Evolutionary conservation across 805 yeast species (phyloP).

Genomic region (Saccharomycopsis selenospora): DNA sequence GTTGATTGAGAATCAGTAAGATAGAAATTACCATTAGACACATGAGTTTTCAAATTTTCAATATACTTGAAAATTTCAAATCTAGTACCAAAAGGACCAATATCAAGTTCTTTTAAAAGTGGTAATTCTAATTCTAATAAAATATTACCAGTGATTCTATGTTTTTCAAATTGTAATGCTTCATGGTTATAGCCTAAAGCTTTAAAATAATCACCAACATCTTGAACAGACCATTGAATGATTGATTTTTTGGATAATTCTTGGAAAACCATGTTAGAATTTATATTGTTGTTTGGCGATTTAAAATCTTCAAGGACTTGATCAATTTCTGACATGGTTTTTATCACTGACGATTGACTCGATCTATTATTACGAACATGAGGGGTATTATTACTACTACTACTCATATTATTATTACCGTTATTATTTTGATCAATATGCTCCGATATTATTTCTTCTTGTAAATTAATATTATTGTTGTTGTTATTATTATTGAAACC

Average conservation of each 20-base stretch:
- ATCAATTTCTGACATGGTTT: constrained; percentile 65
- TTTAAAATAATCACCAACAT: constrained; percentile 74
- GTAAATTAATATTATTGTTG: not conserved
- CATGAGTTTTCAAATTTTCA: constrained; percentile 45
- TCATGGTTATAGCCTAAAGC: constrained; percentile 64
- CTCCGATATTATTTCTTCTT: not conserved
- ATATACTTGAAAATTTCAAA: constrained; percentile 89
- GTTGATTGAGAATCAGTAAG: not conserved
- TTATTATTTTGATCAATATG: constrained; percentile 1
- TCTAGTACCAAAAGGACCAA: constrained; percentile 88
- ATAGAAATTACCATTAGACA: constrained; percentile 2
- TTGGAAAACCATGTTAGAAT: constrained; percentile 5
- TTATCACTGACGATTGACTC: constrained; percentile 37
- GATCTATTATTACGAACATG: constrained; percentile 16
- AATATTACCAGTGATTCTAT: constrained; percentile 84
- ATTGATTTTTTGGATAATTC: constrained; percentile 24
- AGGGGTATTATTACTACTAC: constrained; percentile 1
- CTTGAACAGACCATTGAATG: constrained; percentile 69
- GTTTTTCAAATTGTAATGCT: constrained; percentile 73
- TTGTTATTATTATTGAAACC: not conserved
- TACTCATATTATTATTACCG: not conserved
- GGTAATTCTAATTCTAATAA: constrained; percentile 78
- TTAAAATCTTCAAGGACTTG: constrained; percentile 52
- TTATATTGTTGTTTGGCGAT: constrained; percentile 11
- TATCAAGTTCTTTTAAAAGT: constrained; percentile 85